Evolutionary conservation across 2,329 filamentous ascomycete genomes (phyloP), one percentile per base, ranked within the genome.

Genomic region (Claviceps sp.): DNA sequence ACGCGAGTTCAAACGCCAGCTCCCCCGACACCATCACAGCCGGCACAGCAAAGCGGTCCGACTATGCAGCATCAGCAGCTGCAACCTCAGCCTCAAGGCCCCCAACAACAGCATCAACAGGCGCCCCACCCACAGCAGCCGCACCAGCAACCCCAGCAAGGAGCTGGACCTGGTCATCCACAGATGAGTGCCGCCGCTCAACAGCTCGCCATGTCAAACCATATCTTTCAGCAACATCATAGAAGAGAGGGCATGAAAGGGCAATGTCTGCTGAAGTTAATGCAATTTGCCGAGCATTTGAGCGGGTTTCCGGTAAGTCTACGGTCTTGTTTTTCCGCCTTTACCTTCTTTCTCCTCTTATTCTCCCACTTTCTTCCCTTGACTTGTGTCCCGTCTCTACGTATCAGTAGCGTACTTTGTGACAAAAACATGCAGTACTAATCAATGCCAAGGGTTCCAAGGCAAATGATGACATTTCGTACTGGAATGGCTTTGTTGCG

Each of bases 401-500:
- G 30, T 3, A 30, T 30, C 8, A 30, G 26, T 30, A 30, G 26
- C 10, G 8, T 30, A 30, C 26, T 30, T 30, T 30, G 26, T 30
- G 26, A 30, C 8, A 30, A 30, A 3, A 30, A 30, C 8, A 30
- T 10, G 26, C 26, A 30, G 26, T 30, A 44, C 47, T 56, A 52
- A 57, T 42, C 34, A 17, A 19, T 41, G 42, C 48, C 51, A 61
- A 80, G 76, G 76, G 73, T 49, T 66, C 73, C 14, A 81, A 80
- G 60, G 76, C 78, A 57, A 76, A 78, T 55, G 82, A 84, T 54
- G 85, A 89, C 61, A 68, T 95, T 4, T 68, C 73, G 0, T 85
- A 87, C 61, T 97, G 91, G 91, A 78, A 85, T 57, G 69, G 69
- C 5, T 93, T 96, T 60, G 89, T 95, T 17, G 71, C 77, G 40